Conservation (phyloP, 441 rosid genomes). For the Pelargonium fulgidum region DNA sequence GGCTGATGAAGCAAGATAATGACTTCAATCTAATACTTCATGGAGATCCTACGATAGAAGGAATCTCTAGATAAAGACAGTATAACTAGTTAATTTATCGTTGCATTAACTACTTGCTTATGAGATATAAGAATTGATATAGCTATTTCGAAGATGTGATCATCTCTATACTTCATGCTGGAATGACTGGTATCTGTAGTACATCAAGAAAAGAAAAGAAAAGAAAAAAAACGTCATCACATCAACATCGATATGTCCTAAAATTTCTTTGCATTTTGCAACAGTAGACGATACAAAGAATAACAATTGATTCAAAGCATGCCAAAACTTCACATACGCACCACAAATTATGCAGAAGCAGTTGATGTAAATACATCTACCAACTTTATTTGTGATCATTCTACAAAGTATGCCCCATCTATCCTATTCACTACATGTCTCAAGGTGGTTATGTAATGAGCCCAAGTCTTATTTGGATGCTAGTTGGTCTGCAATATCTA, state of each 20-base stretch:
- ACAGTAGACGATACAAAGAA: neutral
- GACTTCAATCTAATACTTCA: neutral
- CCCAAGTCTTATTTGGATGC: neutral
- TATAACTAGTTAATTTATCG: neutral
- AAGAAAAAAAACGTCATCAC: neutral
- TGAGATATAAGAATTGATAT: neutral
- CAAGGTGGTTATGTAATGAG: neutral
- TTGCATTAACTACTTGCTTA: neutral
- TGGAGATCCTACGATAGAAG: neutral
- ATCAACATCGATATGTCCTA: neutral
- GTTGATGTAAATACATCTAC: neutral
- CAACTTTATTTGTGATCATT: neutral
- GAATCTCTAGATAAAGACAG: conserved; percentile 11
- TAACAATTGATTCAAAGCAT: neutral
- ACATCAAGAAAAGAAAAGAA: neutral
- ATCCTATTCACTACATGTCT: neutral
- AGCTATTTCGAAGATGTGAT: neutral
- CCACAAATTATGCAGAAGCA: neutral
- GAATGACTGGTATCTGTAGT: neutral
- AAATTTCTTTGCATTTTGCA: neutral
- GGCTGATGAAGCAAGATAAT: conserved; percentile 7
- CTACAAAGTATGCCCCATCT: neutral
- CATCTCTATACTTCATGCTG: neutral
- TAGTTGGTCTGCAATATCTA: neutral
- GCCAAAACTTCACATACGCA: neutral